Evolutionary conservation across 345 rosid species (phyloP).

Genomic region (Eucalyptus sp.): DNA sequence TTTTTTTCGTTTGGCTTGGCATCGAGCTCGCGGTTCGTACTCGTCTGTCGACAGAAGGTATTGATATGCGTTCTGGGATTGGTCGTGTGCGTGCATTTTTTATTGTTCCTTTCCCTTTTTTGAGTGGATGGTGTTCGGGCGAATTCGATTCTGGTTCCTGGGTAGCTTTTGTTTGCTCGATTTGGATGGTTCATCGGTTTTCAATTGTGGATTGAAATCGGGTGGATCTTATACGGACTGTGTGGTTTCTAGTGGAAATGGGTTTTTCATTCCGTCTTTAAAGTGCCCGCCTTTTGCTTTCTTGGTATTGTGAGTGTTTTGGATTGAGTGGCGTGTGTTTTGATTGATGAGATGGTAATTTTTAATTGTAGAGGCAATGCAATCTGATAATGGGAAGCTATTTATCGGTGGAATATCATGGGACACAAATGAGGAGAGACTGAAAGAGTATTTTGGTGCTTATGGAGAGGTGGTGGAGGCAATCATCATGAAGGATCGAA

Average conservation of each 20-base stretch:
- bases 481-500: slow-evolving; percentile 95
- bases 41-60: slow-evolving; percentile 28
- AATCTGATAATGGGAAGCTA: slow-evolving; percentile 84
- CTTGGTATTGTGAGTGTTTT: neutral
- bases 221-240: neutral
- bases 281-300: neutral
- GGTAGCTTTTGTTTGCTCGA: neutral
- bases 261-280: neutral
- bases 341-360: neutral
- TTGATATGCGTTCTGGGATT: slow-evolving; percentile 2
- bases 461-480: slow-evolving; percentile 96
- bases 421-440: slow-evolving; percentile 94
- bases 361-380: slow-evolving; percentile 52
- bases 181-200: neutral
- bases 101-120: neutral
- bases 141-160: neutral
- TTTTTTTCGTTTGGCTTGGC: neutral
- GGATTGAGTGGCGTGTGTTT: neutral
- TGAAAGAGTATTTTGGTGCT: slow-evolving; percentile 77
- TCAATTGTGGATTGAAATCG: neutral
- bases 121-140: neutral
- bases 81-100: neutral
- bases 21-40: slow-evolving; percentile 3
- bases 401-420: slow-evolving; percentile 98
- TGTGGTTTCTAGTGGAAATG: neutral